These are phyloP conservation scores for Psilocybe subaeruginosa DNA, from an alignment of 768 basidiomycete species.

Conservation along the genomic window DNA sequence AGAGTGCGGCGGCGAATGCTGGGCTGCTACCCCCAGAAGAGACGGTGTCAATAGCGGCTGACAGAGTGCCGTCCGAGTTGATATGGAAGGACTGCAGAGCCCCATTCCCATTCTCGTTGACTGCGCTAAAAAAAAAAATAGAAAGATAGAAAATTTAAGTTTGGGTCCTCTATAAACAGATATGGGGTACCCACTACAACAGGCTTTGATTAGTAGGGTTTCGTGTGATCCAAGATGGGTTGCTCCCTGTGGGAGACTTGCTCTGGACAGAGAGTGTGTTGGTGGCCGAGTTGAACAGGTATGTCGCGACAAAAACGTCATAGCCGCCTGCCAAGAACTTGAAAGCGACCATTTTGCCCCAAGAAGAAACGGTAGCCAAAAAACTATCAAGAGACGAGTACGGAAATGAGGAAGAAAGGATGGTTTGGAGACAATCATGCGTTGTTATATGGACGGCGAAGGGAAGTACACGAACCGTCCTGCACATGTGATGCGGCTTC, in stretches of 20 bases:
- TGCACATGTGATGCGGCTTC: conserved; percentile 1
- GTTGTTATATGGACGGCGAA: not conserved
- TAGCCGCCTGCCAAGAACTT: conserved; percentile 74
- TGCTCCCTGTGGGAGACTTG: conserved; percentile 51
- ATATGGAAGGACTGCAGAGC: conserved; percentile 63
- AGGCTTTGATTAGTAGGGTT: conserved; percentile 61
- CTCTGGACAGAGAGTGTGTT: conserved; percentile 48
- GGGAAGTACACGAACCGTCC: not conserved
- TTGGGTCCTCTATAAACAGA: not conserved
- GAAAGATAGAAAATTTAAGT: not conserved
- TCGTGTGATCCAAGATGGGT: conserved; percentile 62
- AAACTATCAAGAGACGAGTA: not conserved
- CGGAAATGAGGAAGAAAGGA: not conserved
- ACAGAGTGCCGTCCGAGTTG: conserved; percentile 44
- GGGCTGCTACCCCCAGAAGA: conserved; percentile 54
- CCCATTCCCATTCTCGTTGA: conserved; percentile 56
- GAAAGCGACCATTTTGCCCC: conserved; percentile 58
- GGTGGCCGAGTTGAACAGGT: conserved; percentile 58
- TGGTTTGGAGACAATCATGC: not conserved
- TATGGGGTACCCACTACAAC: conserved; percentile 54
- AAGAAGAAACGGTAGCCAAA: not conserved
- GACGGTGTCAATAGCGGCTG: conserved; percentile 45
- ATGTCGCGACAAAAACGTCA: conserved; percentile 61
- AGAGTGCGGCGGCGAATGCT: conserved; percentile 52
- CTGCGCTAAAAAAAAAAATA: conserved; percentile 42